Evolutionary conservation across 441 rosid genomes (phyloP), one percentile per base, ranked within the genome.

Genomic region (Corymbia citriodora): DNA sequence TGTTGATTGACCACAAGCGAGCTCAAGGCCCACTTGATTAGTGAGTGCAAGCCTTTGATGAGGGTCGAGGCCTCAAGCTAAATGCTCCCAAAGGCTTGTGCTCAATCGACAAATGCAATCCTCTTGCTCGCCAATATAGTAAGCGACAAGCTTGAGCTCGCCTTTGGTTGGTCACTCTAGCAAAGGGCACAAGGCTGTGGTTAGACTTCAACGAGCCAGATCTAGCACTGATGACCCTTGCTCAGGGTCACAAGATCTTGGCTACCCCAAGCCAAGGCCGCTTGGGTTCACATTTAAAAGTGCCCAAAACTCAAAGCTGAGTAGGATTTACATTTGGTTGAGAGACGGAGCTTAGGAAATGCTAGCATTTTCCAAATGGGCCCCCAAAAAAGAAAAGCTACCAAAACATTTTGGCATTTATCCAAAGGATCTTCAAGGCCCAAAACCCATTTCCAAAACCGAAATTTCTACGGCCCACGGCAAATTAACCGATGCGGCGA

Each of bases 191-290:
- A 40, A 40, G 45, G 5, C 5, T 40, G 45, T 40, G 45, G 45
- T 40, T 40, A 4, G 2, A 59, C 63, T 59, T 23, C 1, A 6
- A 2, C 1, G 3, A 59, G 12, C 14, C 63, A 23, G 0, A 23
- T 59, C 63, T 59, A 59, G 63, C 1, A 10, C 2, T 1, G 1
- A 13, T 10, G 63, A 53, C 55, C 54, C 16, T 52, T 9, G 1
- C 61, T 12, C 10, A 8, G 6, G 52, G 29, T 57, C 63, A 21
- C 2, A 5, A 21, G 63, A 57, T 5, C 63, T 1, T 1, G 6
- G 29, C 63, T 57, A 57, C n/a, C 25, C 7, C 63, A 57, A 57
- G 63, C 1, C 29, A 1, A 57, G 1, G 14, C 7, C 0, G 29
- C 63, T 21, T 3, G n/a, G 9, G 68, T 17, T 63, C 9, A 17